phyloP scores from a whole-genome alignment of 2,329 filamentous ascomycete genomes.

The Endoconidiophora laricicola region DNA sequence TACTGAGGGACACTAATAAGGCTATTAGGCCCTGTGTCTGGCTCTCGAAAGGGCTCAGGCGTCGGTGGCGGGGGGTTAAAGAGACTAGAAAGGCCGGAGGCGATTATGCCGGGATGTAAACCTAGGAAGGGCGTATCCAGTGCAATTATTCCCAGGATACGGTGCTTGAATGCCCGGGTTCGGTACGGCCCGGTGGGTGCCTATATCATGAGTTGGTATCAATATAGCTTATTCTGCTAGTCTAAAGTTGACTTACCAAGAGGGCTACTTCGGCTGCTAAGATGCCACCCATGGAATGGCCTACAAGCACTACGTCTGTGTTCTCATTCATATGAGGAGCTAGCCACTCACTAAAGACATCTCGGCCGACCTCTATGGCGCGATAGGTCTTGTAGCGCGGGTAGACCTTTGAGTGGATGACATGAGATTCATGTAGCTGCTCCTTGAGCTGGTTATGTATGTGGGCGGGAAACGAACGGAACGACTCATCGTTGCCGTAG shows the following conservation, averaged over 20 bases:
- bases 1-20: too few relatives aligned
- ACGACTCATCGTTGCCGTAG: constrained; percentile 75
- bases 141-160: constrained; percentile 63
- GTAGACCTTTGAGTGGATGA: constrained; percentile 75
- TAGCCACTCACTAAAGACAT: constrained; percentile 74
- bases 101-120: constrained; percentile 73
- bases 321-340: constrained; percentile 54
- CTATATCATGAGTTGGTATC: background rate
- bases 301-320: constrained; percentile 68
- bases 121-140: constrained; percentile 79
- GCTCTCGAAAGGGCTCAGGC: background rate
- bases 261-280: constrained; percentile 65
- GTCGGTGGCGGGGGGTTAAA: constrained; percentile 35
- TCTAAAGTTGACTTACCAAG: constrained; percentile 25
- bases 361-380: constrained; percentile 53
- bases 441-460: constrained; percentile 58
- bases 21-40: background rate
- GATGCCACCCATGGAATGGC: constrained; percentile 82
- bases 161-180: constrained; percentile 41
- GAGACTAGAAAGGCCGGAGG: constrained; percentile 64
- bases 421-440: constrained; percentile 53
- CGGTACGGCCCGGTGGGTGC: background rate
- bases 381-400: constrained; percentile 64
- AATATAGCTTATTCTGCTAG: background rate
- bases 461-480: constrained; percentile 74